Base-by-base conservation (phyloP, 2,329 filamentous ascomycete species). In the Nakataea oryzae region DNA sequence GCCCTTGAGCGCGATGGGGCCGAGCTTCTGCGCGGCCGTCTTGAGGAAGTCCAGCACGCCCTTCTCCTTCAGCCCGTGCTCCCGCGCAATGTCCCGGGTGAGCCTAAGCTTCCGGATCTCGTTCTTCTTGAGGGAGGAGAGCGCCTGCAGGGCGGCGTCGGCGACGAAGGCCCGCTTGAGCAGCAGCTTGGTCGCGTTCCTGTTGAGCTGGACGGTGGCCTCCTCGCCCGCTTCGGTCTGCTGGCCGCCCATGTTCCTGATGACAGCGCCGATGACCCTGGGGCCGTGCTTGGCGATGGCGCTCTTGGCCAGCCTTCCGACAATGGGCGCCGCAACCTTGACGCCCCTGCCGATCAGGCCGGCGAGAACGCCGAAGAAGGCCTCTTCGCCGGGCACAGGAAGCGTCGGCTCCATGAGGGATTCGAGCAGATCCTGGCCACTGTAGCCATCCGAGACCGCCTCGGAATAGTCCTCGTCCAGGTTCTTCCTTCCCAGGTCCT, bases 131-230 rank as follows among this genome's bases (percentile, higher is more conserved):
- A 65, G 59, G 32, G 59, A 32, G 57, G 61, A 61, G 14, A 67
- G 58, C 6, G 64, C 64, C 59, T 65, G 63, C 9, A 65, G 62
- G 29, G 65, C 63, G 13, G 64, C 58, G 47, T 66, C 65, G 24
- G 62, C 64, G 27, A 66, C 41, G 14, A 65, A 17, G 26, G 66
- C 66, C 9, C 66, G 66, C 60, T 66, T 58, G 30, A 66, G 58
- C 3, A 66, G 57, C 9, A 66, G 28, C 6, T n/a, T 54, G 2
- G 13, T 5, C n/a, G 54, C 54, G 13, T 12, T 3, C 2, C 27
- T 4, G 54, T 57, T 57, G 54, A 57, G 54, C 54, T 12, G 17
- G 54, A n/a, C n/a, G n/a, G n/a, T n/a, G n/a, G 1, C 26, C 1
- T 17, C 17, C 2, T 28, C 26, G 26, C 11, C 3, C 2, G 14